Conservation (phyloP, 805 yeast species). For the Ogataea minuta region DNA sequence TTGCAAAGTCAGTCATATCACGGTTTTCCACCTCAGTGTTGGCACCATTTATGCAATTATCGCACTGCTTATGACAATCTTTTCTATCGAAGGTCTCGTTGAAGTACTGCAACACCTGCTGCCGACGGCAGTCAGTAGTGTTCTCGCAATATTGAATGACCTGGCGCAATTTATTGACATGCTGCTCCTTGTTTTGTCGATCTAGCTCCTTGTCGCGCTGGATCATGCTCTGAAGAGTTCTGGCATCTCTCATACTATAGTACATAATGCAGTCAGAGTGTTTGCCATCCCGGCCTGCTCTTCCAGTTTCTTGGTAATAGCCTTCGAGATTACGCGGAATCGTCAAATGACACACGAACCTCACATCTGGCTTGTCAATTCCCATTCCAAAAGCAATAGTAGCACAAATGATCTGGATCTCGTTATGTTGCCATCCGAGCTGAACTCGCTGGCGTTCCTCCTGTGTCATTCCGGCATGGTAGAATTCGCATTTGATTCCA, state of each 20-base stretch:
- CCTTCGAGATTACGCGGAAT: conserved; percentile 92
- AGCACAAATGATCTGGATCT: conserved; percentile 82
- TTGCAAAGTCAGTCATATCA: conserved; percentile 69
- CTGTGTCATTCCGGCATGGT: conserved; percentile 94
- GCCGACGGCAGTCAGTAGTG: conserved; percentile 83
- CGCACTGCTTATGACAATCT: conserved; percentile 73
- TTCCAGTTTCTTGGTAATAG: conserved; percentile 96
- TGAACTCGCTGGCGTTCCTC: conserved; percentile 75
- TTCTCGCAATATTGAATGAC: conserved; percentile 93
- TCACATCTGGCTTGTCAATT: conserved; percentile 92
- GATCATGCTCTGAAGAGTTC: conserved; percentile 72
- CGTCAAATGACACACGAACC: conserved; percentile 86
- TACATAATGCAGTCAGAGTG: conserved; percentile 80
- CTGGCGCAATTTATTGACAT: conserved; percentile 70
- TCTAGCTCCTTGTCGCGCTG: conserved; percentile 70
- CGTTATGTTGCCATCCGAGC: conserved; percentile 73
- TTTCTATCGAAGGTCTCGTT: conserved; percentile 73
- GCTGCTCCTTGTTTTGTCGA: conserved; percentile 66
- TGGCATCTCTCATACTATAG: conserved; percentile 77
- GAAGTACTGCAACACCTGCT: conserved; percentile 86
- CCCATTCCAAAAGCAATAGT: conserved; percentile 99
- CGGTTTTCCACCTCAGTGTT: conserved; percentile 44
- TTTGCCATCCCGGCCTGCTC: conserved; percentile 96
- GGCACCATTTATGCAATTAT: conserved; percentile 64
- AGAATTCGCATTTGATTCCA: conserved; percentile 71